Evolutionary conservation across 768 basidiomycete genomes (phyloP).

Genomic region (Rhizopogon vulgaris): DNA sequence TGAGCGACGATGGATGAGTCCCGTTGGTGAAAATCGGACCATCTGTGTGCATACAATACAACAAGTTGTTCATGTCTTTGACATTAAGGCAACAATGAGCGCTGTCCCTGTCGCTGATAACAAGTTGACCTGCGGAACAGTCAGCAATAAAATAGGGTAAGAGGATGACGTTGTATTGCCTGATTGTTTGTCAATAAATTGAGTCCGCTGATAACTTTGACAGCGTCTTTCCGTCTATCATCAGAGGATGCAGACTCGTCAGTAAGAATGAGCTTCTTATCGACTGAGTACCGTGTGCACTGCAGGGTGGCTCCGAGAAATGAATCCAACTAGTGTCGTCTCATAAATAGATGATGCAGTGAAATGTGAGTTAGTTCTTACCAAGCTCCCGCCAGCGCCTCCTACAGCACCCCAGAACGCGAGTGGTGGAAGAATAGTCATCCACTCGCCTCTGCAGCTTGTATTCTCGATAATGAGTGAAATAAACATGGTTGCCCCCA

Average conservation of each 20-base stretch:
- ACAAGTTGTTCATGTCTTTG: neutral
- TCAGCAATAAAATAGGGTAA: neutral
- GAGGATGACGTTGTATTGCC: conserved; percentile 30
- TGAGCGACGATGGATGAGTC: too few species aligned
- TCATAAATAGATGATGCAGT: conserved; percentile 1
- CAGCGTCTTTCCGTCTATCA: conserved; percentile 31
- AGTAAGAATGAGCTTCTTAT: conserved; percentile 57
- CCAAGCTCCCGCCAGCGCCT: conserved; percentile 78
- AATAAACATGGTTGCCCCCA: conserved; percentile 57
- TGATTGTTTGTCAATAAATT: conserved; percentile 81
- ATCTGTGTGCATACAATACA: too few species aligned
- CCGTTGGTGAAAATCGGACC: too few species aligned
- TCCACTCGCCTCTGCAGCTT: conserved; percentile 40
- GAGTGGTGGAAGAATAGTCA: conserved; percentile 34
- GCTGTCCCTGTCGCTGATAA: conserved; percentile 36
- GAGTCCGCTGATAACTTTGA: conserved; percentile 56
- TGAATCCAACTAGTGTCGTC: conserved; percentile 61
- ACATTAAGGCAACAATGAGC: conserved; percentile 25
- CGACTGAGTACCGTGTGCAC: conserved; percentile 63
- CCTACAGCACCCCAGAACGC: conserved; percentile 55
- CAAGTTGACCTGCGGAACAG: conserved; percentile 33
- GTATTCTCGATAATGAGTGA: conserved; percentile 58
- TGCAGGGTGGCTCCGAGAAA: conserved; percentile 86
- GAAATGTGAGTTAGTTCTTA: conserved; percentile 24
- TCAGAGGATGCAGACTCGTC: conserved; percentile 34